Percentiles rank a stretch among this genome's conserved stretches.
These are phyloP conservation scores for Trichoderma breve DNA, from an alignment of 2,329 filamentous ascomycete species.

Conservation along the genomic window DNA sequence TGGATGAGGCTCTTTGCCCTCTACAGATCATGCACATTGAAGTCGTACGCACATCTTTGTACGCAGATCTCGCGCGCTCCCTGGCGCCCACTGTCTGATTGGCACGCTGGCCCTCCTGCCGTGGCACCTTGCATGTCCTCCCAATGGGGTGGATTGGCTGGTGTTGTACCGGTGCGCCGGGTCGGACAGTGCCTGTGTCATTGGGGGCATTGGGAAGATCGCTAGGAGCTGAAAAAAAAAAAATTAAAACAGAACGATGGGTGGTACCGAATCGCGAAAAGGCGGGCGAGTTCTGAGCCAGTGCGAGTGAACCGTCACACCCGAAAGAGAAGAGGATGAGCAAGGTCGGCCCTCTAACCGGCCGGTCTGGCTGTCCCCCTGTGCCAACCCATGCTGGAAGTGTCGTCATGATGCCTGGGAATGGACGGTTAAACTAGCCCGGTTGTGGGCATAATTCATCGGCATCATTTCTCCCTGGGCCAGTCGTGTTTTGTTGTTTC, in stretches of 20 bases:
- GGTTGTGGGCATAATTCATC: background rate
- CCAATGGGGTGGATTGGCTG: conserved; percentile 15
- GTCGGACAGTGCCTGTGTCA: conserved; percentile 14
- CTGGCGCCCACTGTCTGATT: conserved; percentile 18
- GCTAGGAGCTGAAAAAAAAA: conserved; percentile 13
- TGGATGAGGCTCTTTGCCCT: conserved; percentile 16
- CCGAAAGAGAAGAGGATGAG: background rate
- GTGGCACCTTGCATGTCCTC: conserved; percentile 15
- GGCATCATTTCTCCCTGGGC: background rate
- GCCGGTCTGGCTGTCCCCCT: background rate
- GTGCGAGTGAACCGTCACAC: background rate
- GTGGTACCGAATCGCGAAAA: background rate
- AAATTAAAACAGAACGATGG: background rate
- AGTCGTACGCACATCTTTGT: conserved; percentile 19
- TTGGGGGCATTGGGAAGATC: background rate
- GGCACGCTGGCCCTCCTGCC: conserved; percentile 10
- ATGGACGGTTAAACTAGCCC: background rate
- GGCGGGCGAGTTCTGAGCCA: background rate
- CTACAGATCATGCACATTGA: conserved; percentile 20
- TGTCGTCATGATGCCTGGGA: background rate
- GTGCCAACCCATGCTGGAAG: background rate
- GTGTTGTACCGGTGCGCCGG: conserved; percentile 8
- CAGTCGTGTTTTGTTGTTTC: background rate
- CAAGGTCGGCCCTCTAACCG: background rate
- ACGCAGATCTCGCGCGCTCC: conserved; percentile 21